These are phyloP conservation scores for Pythium dissimile DNA, from an alignment of 352 stramenopile genomes.

Conservation along the genomic window DNA sequence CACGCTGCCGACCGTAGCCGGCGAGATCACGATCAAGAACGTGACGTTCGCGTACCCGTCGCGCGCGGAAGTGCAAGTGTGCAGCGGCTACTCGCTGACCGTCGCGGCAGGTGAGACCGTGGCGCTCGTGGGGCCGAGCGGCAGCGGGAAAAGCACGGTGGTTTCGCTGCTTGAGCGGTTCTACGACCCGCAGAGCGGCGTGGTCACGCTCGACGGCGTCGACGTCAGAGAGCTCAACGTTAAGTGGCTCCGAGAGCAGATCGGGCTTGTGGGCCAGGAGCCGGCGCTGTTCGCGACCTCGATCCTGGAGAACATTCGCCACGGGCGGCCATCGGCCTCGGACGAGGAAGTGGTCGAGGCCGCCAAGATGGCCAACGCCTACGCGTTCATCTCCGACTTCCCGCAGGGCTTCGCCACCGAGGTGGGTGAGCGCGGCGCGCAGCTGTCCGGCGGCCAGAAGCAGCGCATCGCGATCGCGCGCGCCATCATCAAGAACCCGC, in stretches of 20 bases:
- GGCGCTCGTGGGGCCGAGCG: slow-evolving; percentile 39
- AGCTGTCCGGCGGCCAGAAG: slow-evolving; percentile 58
- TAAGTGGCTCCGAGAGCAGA: slow-evolving; percentile 40
- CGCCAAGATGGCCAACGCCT: too few species aligned
- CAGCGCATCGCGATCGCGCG: slow-evolving; percentile 91
- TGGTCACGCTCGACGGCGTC: slow-evolving; percentile 28
- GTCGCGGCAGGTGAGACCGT: slow-evolving; percentile 39
- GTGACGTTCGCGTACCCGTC: slow-evolving; percentile 53
- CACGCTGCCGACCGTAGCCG: slow-evolving; percentile 28
- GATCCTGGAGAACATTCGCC: slow-evolving; percentile 72
- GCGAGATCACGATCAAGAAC: slow-evolving; percentile 54
- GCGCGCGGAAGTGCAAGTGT: slow-evolving; percentile 28
- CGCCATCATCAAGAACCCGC: slow-evolving; percentile 85
- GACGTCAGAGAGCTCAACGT: slow-evolving; percentile 60
- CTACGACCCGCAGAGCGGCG: slow-evolving; percentile 32
- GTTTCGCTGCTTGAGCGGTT: slow-evolving; percentile 45
- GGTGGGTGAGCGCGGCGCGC: slow-evolving; percentile 80
- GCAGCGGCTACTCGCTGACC: slow-evolving; percentile 28
- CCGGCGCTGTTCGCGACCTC: slow-evolving; percentile 87
- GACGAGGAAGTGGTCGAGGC: too few species aligned
- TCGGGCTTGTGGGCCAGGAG: slow-evolving; percentile 90
- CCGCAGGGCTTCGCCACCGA: slow-evolving; percentile 87
- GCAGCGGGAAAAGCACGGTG: slow-evolving; percentile 50
- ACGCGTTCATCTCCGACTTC: slow-evolving; percentile 90
- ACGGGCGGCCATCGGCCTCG: slow-evolving; percentile 72